These are phyloP conservation scores for Penicillium sp. DNA, from an alignment of 2,329 filamentous ascomycete genomes.

Conservation along the genomic window DNA sequence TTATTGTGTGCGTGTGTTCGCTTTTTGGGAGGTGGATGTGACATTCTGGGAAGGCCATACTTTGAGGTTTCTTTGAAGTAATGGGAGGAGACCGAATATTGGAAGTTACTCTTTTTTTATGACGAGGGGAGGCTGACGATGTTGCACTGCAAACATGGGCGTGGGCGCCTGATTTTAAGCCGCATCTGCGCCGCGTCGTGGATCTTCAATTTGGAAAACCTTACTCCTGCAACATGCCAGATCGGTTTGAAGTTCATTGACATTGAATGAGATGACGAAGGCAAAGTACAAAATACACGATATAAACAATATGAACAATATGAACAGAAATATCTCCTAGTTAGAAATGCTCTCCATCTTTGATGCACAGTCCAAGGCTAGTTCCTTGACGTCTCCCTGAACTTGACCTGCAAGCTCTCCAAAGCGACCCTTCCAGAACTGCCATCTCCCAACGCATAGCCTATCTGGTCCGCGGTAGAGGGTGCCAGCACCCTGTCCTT, in stretches of 20 bases:
- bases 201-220: no score
- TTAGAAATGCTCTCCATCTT: conserved; percentile 1
- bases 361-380: neutral
- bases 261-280: neutral
- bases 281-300: neutral
- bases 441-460: neutral
- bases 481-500: neutral
- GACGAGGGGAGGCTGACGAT: no score
- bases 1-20: conserved; percentile 51
- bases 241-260: no score
- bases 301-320: no score
- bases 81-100: no score
- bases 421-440: neutral
- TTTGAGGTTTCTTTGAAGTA: no score
- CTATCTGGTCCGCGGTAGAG: neutral
- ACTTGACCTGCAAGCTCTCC: neutral
- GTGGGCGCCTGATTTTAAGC: no score
- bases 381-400: neutral
- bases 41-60: conserved; percentile 18
- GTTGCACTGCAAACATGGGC: no score
- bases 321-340: neutral
- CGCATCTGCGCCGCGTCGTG: no score
- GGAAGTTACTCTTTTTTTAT: no score
- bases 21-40: conserved; percentile 25
- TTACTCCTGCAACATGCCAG: no score